Conservation (phyloP, 805 yeast species). For the Sugiyamaella floridensis region DNA sequence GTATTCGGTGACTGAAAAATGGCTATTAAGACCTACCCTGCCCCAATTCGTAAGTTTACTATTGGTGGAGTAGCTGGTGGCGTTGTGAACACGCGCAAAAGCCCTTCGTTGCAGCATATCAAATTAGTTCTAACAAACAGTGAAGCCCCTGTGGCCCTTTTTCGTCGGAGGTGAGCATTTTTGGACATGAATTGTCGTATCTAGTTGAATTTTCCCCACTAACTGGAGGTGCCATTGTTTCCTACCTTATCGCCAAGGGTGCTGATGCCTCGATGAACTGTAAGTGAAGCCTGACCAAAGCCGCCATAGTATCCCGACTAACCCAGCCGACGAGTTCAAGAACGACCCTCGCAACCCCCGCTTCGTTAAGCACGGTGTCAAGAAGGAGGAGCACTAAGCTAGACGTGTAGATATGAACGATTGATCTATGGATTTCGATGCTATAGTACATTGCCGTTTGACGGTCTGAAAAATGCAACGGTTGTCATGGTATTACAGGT, state of each 20-base stretch:
- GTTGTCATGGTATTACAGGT: too few species aligned
- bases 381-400: constrained; percentile 25
- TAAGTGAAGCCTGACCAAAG: constrained; percentile 2
- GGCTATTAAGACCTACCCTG: constrained; percentile 38
- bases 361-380: constrained; percentile 51
- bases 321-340: constrained; percentile 55
- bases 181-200: neutral
- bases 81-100: too few species aligned
- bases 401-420: constrained; percentile 1
- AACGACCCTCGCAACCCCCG: constrained; percentile 97
- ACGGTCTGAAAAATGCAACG: neutral
- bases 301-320: neutral
- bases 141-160: constrained; percentile 83
- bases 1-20: constrained; percentile 8
- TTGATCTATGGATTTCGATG: neutral
- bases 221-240: constrained; percentile 43
- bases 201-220: neutral
- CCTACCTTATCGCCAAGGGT: constrained; percentile 63
- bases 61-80: neutral
- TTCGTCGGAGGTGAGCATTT: constrained; percentile 56
- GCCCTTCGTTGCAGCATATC: neutral
- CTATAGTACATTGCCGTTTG: neutral
- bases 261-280: constrained; percentile 59
- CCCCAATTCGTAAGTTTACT: constrained; percentile 36
- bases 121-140: constrained; percentile 15